Percentiles rank a stretch among this genome's conserved stretches.
Conservation (phyloP, 208 protist genomes). For the Trypanosoma rangeli region DNA sequence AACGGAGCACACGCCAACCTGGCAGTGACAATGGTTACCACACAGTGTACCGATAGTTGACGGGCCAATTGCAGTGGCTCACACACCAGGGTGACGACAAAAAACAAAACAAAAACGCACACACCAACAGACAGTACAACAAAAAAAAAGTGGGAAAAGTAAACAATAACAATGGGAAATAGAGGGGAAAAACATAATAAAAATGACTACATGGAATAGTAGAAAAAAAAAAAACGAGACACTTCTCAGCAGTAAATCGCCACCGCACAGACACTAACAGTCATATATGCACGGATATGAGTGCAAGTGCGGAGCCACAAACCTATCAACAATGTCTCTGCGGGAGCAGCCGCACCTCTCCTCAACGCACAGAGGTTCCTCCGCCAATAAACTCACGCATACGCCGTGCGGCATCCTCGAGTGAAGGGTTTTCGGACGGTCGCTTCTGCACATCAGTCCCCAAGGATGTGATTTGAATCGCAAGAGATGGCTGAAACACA, state of each 20-base stretch:
- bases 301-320: neutral
- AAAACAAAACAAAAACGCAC: no score
- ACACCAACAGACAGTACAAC: no score
- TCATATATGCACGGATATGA: neutral
- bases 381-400: constrained; percentile 90
- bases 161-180: no score
- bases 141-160: no score
- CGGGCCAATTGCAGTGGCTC: neutral
- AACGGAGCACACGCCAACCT: neutral
- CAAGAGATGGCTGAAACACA: constrained; percentile 86
- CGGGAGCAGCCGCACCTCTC: neutral
- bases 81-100: neutral
- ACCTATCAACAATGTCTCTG: neutral
- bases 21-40: neutral
- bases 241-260: no score
- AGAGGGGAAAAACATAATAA: no score
- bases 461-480: constrained; percentile 85
- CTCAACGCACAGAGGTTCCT: constrained; percentile 78
- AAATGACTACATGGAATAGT: no score
- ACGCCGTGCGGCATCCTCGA: constrained; percentile 85
- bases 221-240: no score
- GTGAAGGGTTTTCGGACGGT: constrained; percentile 55
- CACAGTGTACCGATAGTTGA: neutral
- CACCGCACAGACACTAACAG: neutral
- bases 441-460: constrained; percentile 91